These are phyloP conservation scores for Metarhizium sp. DNA, from an alignment of 2,329 filamentous ascomycete genomes.

Conservation along the genomic window DNA sequence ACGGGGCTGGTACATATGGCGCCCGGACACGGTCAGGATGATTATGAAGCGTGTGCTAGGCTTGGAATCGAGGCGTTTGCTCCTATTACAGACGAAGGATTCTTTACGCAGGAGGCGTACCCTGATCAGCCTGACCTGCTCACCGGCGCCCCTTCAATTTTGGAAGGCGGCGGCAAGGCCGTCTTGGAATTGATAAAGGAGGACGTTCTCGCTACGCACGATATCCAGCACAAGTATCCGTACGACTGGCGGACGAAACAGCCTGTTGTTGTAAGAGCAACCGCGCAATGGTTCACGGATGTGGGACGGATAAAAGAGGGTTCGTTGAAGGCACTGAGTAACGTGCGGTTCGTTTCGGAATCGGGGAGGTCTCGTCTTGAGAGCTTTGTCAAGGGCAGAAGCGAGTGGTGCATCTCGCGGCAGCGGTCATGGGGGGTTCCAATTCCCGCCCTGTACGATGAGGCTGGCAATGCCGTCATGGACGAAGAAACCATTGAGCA, in stretches of 20 bases:
- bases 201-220: conserved; percentile 59
- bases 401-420: conserved; percentile 96
- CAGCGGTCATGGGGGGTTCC: conserved; percentile 96
- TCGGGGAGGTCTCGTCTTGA: conserved; percentile 65
- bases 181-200: conserved; percentile 61
- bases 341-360: conserved; percentile 71
- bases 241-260: conserved; percentile 97
- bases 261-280: conserved; percentile 83
- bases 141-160: conserved; percentile 58
- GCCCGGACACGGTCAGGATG: conserved; percentile 92
- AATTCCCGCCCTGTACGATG: conserved; percentile 80
- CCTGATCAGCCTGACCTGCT: conserved; percentile 59
- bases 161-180: conserved; percentile 57
- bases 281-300: conserved; percentile 96
- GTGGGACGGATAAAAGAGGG: conserved; percentile 71
- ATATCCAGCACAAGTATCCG: conserved; percentile 84
- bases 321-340: conserved; percentile 59
- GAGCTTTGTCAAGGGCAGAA: conserved; percentile 79
- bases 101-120: conserved; percentile 72
- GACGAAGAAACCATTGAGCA: conserved; percentile 72
- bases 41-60: conserved; percentile 72
- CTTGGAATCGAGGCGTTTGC: conserved; percentile 67
- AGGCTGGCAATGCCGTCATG: conserved; percentile 65
- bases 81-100: conserved; percentile 73
- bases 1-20: conserved; percentile 92